These are phyloP conservation scores for Erysimum cheiri DNA, from an alignment of 441 rosid genomes.

Conservation along the genomic window DNA sequence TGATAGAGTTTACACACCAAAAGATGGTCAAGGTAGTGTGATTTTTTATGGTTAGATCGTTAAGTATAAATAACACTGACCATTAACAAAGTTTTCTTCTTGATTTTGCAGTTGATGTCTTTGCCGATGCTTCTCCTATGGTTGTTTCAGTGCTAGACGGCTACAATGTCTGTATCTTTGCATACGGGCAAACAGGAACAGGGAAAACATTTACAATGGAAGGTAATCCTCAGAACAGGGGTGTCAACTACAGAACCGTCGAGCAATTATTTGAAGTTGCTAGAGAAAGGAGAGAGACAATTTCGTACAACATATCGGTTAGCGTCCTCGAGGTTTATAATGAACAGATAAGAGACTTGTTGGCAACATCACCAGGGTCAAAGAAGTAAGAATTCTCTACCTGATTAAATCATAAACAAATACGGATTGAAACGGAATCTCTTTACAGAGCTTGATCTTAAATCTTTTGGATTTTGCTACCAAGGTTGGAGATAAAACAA, in stretches of 20 bases:
- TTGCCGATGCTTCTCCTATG: slow-evolving; percentile 80
- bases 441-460: slow-evolving; percentile 18
- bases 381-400: slow-evolving; percentile 57
- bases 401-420: slow-evolving; percentile 9
- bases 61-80: not conserved
- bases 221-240: slow-evolving; percentile 76
- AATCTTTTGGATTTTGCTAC: slow-evolving; percentile 20
- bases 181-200: slow-evolving; percentile 96
- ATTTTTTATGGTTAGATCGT: slow-evolving; percentile 19
- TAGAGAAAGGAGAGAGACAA: slow-evolving; percentile 70
- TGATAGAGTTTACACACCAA: slow-evolving; percentile 78
- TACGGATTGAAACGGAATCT: not conserved
- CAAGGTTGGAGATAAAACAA: slow-evolving; percentile 88
- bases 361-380: slow-evolving; percentile 74
- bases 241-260: slow-evolving; percentile 90
- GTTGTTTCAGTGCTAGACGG: slow-evolving; percentile 88
- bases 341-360: slow-evolving; percentile 88
- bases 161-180: slow-evolving; percentile 95
- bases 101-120: slow-evolving; percentile 68
- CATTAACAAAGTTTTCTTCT: slow-evolving; percentile 25
- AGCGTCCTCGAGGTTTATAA: slow-evolving; percentile 95
- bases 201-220: slow-evolving; percentile 98
- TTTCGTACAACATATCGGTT: slow-evolving; percentile 67
- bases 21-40: slow-evolving; percentile 76
- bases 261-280: slow-evolving; percentile 70